Evolutionary conservation across 2,329 filamentous ascomycete species (phyloP), one percentile per base, ranked within the genome.

Genomic region (Neofusicoccum parvum): DNA sequence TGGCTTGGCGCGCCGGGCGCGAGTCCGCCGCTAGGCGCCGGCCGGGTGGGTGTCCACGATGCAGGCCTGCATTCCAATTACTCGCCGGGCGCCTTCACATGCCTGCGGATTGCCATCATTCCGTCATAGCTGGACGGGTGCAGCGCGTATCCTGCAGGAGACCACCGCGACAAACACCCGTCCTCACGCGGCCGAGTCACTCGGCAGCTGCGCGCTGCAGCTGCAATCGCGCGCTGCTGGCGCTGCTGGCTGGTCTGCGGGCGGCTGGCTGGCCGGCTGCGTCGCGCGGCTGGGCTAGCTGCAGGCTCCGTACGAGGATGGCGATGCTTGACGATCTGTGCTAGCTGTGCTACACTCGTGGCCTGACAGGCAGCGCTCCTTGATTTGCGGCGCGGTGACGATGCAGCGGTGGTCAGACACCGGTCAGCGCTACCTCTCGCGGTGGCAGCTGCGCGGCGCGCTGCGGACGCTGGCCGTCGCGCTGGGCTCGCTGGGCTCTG

Each of bases 281-380:
- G 53, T 36, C 39, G 54, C 54, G 53, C 41, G 54, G 54, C 39
- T 46, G 54, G 54, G 27, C 53, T 56, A 59, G 54, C 54, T 59
- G 54, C 54, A 59, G 54, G 53, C 53, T 15, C n/a, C 27, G 54
- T 45, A 46, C 54, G 37, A 41, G 50, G 34, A 54, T 39, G 39
- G 54, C 37, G 53, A 56, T 45, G 54, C 49, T 60, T 49, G 56
- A 60, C 56, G 56, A 60, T 60, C 54, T 46, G 56, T 17, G 41
- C 39, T 46, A 48, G 50, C 43, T 17, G 43, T 48, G 56, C 43
- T 37, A 48, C 56, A 36, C n/a, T 34, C 45, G 41, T 60, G 56
- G 56, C 23, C 37, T 60, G 56, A 60, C 56, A 48, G 50, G 56
- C 56, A 48, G 56, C 56, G 34, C 41, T 46, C 56, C 32, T 58